phyloP scores from a whole-genome alignment of 169 alveolate genomes.

The Eimeria tenella region DNA sequence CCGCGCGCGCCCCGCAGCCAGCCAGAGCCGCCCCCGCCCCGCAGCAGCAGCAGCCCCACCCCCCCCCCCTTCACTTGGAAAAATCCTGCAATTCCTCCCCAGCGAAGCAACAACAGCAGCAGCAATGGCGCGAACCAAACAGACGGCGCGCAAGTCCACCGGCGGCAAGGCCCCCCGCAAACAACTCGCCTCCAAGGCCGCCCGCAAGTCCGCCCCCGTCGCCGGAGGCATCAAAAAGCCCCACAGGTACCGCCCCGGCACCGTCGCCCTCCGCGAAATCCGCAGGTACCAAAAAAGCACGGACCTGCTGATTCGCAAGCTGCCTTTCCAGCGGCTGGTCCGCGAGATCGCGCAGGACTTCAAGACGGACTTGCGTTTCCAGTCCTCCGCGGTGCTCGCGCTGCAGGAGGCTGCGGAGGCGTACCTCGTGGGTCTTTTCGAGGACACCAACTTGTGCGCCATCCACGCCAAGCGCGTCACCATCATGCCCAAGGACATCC shows the following conservation, averaged over 20 bases:
- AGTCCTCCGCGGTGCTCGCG: constrained; percentile 98
- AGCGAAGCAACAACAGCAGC: background rate
- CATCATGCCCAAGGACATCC: constrained; percentile 99
- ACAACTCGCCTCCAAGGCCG: constrained; percentile 98
- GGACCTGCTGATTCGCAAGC: constrained; percentile 95
- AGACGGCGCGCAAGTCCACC: constrained; percentile 98
- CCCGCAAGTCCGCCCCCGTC: constrained; percentile 98
- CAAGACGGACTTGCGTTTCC: constrained; percentile 99
- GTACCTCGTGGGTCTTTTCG: constrained; percentile 98
- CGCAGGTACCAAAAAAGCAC: constrained; percentile 96
- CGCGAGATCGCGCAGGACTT: constrained; percentile 96
- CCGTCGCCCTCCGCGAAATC: constrained; percentile 95
- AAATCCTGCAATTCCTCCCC: too few species aligned
- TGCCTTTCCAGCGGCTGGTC: constrained; percentile 97
- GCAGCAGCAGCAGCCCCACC: background rate
- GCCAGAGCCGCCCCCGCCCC: background rate
- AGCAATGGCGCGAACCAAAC: constrained; percentile 96
- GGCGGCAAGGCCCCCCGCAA: constrained; percentile 99
- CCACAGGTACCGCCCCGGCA: constrained; percentile 98
- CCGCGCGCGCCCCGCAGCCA: background rate
- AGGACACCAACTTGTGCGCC: constrained; percentile 99
- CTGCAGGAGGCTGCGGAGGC: constrained; percentile 99
- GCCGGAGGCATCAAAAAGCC: constrained; percentile 98
- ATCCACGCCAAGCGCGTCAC: constrained; percentile 99
- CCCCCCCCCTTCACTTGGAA: too few species aligned